phyloP scores from a whole-genome alignment of 345 rosid genomes.

The Murraya paniculata region DNA sequence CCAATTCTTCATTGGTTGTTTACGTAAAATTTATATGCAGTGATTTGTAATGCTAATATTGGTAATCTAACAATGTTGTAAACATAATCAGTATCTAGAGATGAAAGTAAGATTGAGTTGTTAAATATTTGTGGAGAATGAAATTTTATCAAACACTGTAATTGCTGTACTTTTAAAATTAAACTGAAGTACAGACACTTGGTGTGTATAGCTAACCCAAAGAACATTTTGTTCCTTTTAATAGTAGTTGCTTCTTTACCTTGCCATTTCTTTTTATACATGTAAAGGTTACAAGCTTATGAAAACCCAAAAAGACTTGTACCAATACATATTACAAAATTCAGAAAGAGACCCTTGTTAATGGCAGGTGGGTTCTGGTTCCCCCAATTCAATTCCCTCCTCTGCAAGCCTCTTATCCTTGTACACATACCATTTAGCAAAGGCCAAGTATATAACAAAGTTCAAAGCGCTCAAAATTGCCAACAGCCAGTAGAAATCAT shows the following conservation, averaged over 20 bases:
- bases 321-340: background rate
- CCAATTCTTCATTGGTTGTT: too few relatives aligned
- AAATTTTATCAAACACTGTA: background rate
- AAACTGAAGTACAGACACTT: background rate
- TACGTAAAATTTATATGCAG: too few relatives aligned
- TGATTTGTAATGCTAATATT: too few relatives aligned
- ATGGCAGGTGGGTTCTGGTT: conserved; percentile 44
- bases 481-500: conserved; percentile 86
- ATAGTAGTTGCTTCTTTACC: background rate
- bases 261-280: conserved; percentile 2
- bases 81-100: too few relatives aligned
- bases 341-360: background rate
- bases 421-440: conserved; percentile 89
- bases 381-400: conserved; percentile 67
- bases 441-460: conserved; percentile 46
- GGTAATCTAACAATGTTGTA: too few relatives aligned
- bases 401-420: conserved; percentile 80
- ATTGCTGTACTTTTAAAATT: background rate
- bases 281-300: conserved; percentile 9
- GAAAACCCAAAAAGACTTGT: background rate
- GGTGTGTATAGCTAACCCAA: background rate
- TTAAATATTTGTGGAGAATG: too few relatives aligned
- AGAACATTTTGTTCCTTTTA: background rate
- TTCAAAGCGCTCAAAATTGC: conserved; percentile 62
- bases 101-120: too few relatives aligned